A percentile compares a stretch with the other conserved stretches of the same genome.
These are phyloP conservation scores for Piper betle DNA, from an alignment of 164 flowering plant genomes.

Conservation along the genomic window DNA sequence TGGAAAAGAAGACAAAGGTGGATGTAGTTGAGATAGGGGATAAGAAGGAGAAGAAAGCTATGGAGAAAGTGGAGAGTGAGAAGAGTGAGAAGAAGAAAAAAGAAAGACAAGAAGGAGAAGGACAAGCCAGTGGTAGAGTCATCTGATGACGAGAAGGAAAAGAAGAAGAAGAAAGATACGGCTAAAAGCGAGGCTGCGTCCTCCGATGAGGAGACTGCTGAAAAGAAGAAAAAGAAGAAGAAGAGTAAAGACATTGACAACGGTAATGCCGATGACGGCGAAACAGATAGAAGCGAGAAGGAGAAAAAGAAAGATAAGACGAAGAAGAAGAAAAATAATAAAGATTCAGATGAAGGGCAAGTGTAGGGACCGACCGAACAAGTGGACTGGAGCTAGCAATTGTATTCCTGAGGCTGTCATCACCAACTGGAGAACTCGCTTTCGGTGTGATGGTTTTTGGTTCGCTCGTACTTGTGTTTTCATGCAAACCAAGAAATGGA, in stretches of 20 bases:
- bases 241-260: background rate
- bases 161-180: slow-evolving; percentile 2
- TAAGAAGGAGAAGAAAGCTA: slow-evolving; percentile 2
- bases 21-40: background rate
- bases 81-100: slow-evolving; percentile 5
- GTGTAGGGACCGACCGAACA: background rate
- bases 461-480: background rate
- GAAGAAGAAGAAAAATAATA: slow-evolving; percentile 1
- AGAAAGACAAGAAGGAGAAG: slow-evolving; percentile 1
- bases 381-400: background rate
- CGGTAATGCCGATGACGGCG: background rate
- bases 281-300: slow-evolving; percentile 4
- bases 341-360: background rate
- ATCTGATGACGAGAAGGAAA: background rate
- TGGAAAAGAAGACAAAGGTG: slow-evolving; percentile 2
- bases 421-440: background rate
- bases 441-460: background rate
- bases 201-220: slow-evolving; percentile 1
- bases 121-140: background rate
- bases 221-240: background rate
- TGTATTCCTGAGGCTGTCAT: background rate
- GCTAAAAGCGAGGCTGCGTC: background rate
- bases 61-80: background rate
- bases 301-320: background rate
- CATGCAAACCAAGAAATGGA: background rate